Percentiles rank a stretch among this genome's conserved stretches.
Conservation (phyloP, 1,284 basidiomycete species). For the Sanguinoderma infundibulare region DNA sequence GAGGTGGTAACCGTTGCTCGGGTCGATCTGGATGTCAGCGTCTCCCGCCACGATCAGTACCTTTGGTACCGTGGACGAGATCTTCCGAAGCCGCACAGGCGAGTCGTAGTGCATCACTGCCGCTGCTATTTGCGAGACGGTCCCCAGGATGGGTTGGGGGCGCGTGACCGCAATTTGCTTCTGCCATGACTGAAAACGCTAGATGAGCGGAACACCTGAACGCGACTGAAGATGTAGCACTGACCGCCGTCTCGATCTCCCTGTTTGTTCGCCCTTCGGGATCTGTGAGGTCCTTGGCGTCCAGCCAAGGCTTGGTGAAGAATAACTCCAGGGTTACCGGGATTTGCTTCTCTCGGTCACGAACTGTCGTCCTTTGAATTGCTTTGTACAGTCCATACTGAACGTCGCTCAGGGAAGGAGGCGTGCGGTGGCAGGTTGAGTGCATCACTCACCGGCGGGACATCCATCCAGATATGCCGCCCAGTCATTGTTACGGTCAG, state of each 20-base stretch:
- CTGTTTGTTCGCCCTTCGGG: slow-evolving; percentile 62
- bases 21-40: slow-evolving; percentile 68
- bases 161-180: slow-evolving; percentile 59
- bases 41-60: slow-evolving; percentile 79
- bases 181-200: slow-evolving; percentile 46
- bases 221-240: slow-evolving; percentile 15
- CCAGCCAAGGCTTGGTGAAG: slow-evolving; percentile 65
- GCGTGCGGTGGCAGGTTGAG: neutral
- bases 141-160: slow-evolving; percentile 65
- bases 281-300: slow-evolving; percentile 53
- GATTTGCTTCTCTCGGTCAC: slow-evolving; percentile 55
- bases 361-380: slow-evolving; percentile 48
- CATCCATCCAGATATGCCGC: slow-evolving; percentile 55
- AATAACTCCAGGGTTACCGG: slow-evolving; percentile 62
- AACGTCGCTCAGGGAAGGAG: neutral
- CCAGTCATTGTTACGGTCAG: slow-evolving; percentile 77
- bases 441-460: slow-evolving; percentile 56
- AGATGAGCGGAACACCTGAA: neutral
- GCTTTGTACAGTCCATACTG: slow-evolving; percentile 8
- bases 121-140: slow-evolving; percentile 78
- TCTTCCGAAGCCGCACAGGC: slow-evolving; percentile 53
- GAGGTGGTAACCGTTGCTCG: slow-evolving; percentile 60
- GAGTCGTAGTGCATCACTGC: slow-evolving; percentile 72
- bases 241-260: slow-evolving; percentile 58
- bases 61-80: slow-evolving; percentile 62